These are phyloP conservation scores for Hirsutella rhossiliensis DNA, from an alignment of 2,329 filamentous ascomycete genomes.

Conservation along the genomic window DNA sequence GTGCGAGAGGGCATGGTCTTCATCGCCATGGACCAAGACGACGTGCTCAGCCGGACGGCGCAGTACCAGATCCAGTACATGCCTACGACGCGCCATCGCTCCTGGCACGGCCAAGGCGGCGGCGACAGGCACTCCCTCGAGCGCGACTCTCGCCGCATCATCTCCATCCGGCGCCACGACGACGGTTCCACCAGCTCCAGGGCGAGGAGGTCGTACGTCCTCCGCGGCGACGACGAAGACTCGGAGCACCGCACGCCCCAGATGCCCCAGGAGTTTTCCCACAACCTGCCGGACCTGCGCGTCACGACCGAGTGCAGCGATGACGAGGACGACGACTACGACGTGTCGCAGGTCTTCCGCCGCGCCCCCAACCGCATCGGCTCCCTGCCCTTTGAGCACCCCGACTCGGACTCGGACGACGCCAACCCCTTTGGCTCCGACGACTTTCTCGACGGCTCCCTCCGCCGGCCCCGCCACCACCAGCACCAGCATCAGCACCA, in stretches of 20 bases:
- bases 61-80: conserved; percentile 63
- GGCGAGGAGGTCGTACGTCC: conserved; percentile 31
- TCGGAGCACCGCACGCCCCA: conserved; percentile 36
- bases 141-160: conserved; percentile 21
- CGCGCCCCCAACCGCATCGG: conserved; percentile 40
- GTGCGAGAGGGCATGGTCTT: conserved; percentile 90
- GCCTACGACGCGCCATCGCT: conserved; percentile 8
- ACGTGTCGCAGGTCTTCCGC: conserved; percentile 15
- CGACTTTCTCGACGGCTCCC: conserved; percentile 12
- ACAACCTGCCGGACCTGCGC: conserved; percentile 34
- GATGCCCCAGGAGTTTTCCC: conserved; percentile 43
- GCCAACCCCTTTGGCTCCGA: conserved; percentile 15
- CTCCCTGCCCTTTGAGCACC: conserved; percentile 41
- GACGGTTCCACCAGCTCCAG: conserved; percentile 37
- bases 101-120: conserved; percentile 7
- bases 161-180: conserved; percentile 40
- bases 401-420: conserved; percentile 24
- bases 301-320: conserved; percentile 50
- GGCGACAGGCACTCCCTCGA: conserved; percentile 3
- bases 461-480: background rate
- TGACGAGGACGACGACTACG: conserved; percentile 35
- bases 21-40: conserved; percentile 72
- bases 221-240: conserved; percentile 26
- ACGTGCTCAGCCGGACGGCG: conserved; percentile 60
- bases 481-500: background rate